Percentiles rank a stretch among this genome's conserved stretches.
These are phyloP conservation scores for Coniochaeta hoffmannii DNA, from an alignment of 2,329 filamentous ascomycete genomes.

Conservation along the genomic window DNA sequence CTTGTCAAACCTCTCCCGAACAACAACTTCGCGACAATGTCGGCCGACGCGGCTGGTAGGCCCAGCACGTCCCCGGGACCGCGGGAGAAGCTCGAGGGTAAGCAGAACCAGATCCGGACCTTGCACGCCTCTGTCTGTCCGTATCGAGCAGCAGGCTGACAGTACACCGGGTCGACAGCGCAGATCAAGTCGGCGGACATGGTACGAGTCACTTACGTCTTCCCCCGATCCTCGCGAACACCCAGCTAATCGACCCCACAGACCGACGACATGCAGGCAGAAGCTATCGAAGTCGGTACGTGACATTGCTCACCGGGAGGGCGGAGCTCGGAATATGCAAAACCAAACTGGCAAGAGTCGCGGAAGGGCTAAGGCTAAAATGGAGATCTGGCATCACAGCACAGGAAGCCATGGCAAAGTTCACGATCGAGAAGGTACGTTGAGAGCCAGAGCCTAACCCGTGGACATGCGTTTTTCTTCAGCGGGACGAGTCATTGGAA, in stretches of 20 bases:
- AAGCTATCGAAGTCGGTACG: slow-evolving; percentile 93
- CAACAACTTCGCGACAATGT: slow-evolving; percentile 3
- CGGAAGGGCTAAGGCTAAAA: background rate
- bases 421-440: slow-evolving; percentile 53
- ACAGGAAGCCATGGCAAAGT: slow-evolving; percentile 57
- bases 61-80: slow-evolving; percentile 36
- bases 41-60: slow-evolving; percentile 27
- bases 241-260: slow-evolving; percentile 27
- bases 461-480: background rate
- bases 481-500: background rate
- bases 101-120: slow-evolving; percentile 14
- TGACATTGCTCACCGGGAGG: too few species aligned
- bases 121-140: background rate
- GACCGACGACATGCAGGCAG: slow-evolving; percentile 96
- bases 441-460: background rate
- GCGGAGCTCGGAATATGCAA: background rate
- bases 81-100: slow-evolving; percentile 73
- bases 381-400: slow-evolving; percentile 32
- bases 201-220: slow-evolving; percentile 51
- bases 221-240: slow-evolving; percentile 5
- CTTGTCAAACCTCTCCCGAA: background rate
- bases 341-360: background rate
- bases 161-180: slow-evolving; percentile 42
- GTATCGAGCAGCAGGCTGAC: background rate
- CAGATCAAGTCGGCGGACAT: slow-evolving; percentile 98